Base-by-base conservation (phyloP, 495 filamentous ascomycete species). In the Amniculicola lignicola region DNA sequence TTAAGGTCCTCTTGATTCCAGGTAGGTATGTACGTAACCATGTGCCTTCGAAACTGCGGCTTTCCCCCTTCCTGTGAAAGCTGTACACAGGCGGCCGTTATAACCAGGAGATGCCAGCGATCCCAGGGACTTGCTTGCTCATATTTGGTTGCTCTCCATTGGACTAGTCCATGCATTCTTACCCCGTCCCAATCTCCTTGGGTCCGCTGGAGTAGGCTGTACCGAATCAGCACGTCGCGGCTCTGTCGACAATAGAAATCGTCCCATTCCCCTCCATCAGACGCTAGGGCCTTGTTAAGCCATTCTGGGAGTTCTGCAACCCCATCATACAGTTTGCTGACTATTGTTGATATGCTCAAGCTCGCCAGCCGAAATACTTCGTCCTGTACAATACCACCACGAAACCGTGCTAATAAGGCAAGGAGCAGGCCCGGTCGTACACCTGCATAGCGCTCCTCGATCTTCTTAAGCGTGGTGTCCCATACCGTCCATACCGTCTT, bases 401-500 rank as follows among this genome's bases (percentile, higher is more conserved):
- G 49, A 47, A 67, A 65, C 15, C 57, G 54, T 33, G 65, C 65
- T 27, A 67, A 59, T n/a, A 67, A 62, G 42, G 54, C 57, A 37
- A 67, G 46, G 28, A 67, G 51, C 28, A 65, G 45, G 21, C 47
- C 51, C 10, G 59, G 57, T 24, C 43, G 63, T 33, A 52, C 1
- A 38, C 38, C 27, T 47, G 39, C 5, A 51, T 67, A n/a, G 14
- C 64, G 57, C 38, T 51, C 54, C 19, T 23, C 28, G 11, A 65
- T 67, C 65, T 67, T 67, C 45, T 65, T 50, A 19, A 67, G 62
- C 19, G 62, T 65, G 2, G 62, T 63, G 46, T 67, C 59, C 65
- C 54, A 67, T 27, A 67, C 62, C 9, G 65, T 65, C 62, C 59
- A 65, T 24, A 67, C 65, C 25, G 62, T 67, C 62, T 65, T 67